phyloP scores from a whole-genome alignment of 2,329 filamentous ascomycete species.

The Ceratocystiopsis brevicomis region DNA sequence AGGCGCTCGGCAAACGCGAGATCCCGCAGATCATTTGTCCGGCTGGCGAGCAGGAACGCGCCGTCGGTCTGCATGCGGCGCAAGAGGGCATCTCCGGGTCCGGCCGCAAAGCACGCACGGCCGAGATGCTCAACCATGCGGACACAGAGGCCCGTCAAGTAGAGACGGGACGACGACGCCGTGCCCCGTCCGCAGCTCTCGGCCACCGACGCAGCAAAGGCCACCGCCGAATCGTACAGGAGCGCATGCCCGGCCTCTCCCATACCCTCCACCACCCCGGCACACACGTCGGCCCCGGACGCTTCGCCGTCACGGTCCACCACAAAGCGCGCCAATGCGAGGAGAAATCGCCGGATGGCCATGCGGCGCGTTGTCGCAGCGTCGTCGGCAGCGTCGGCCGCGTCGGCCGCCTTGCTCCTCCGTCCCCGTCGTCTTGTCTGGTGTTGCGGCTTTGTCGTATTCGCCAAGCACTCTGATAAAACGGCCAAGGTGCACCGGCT shows the following conservation, averaged over 20 bases:
- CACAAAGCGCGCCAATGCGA: too few species aligned
- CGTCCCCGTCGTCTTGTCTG: not conserved
- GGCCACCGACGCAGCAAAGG: conserved; percentile 26
- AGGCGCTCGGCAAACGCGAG: conserved; percentile 33
- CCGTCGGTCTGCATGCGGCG: conserved; percentile 24
- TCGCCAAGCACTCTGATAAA: too few species aligned
- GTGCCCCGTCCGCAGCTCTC: conserved; percentile 26
- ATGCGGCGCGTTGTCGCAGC: too few species aligned
- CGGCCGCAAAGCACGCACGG: too few species aligned
- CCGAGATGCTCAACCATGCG: too few species aligned
- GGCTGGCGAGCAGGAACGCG: conserved; percentile 32
- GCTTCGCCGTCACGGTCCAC: not conserved
- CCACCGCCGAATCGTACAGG: conserved; percentile 17
- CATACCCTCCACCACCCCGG: too few species aligned
- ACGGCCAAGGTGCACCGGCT: too few species aligned
- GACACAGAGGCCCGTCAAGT: conserved; percentile 21
- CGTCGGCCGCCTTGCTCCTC: too few species aligned
- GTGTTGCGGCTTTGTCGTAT: not conserved
- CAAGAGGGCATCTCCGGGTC: conserved; percentile 13
- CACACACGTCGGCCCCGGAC: too few species aligned
- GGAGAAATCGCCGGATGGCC: too few species aligned
- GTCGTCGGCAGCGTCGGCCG: too few species aligned
- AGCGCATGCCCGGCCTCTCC: too few species aligned
- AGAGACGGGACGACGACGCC: conserved; percentile 17
- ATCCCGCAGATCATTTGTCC: conserved; percentile 32